Base-by-base conservation (phyloP, 1,284 basidiomycete species). In the Apiotrichum mycotoxinovorans region DNA sequence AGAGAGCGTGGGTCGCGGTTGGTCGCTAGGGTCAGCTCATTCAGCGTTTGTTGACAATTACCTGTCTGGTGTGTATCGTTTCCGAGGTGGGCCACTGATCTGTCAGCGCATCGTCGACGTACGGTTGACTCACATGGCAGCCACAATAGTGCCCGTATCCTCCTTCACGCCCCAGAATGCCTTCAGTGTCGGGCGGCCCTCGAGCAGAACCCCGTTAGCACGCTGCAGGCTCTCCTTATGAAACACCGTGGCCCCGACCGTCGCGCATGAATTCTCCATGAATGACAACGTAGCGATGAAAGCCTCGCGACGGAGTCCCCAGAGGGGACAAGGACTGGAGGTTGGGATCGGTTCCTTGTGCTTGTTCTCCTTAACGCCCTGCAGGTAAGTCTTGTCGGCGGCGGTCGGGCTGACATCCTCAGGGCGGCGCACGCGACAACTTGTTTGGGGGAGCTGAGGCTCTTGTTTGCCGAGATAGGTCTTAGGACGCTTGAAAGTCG, bases 181-280 rank as follows among this genome's bases (percentile, higher is more conserved):
- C 43, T 61, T 60, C 7, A 57, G 65, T 11, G 61, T 56, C 17
- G 60, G 48, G 3, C 58, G 26, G 0, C 74, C 74, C 51, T 76
- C 73, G 9, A 77, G 62, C 18, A 77, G 62, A 10, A 77, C 58
- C 10, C 70, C 70, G 26, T 70, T 58, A 0, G 75, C 75, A 7
- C 73, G 2, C 69, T 71, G 4, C 51, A 52, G 15, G 67, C 69
- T 23, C 74, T 65, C 25, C 70, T 65, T 26, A 77, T 69, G 47
- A n/a, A n/a, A n/a, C n/a, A n/a, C n/a, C n/a, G 66, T 68, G 1
- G 62, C 73, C 3, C 75, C 75, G 1, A 40, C 48, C 4, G 68
- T 71, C 26, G 51, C 55, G 1, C 52, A 56, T 18, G 73, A 71
- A 35, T 68, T 54, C 11, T 67, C 56, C n/a, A 74, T 58, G 50